A percentile compares a stretch with the other conserved stretches of the same genome.
These are phyloP conservation scores for Diversispora eburnea DNA, from an alignment of 192 early-diverging fungal genomes.

Conservation along the genomic window DNA sequence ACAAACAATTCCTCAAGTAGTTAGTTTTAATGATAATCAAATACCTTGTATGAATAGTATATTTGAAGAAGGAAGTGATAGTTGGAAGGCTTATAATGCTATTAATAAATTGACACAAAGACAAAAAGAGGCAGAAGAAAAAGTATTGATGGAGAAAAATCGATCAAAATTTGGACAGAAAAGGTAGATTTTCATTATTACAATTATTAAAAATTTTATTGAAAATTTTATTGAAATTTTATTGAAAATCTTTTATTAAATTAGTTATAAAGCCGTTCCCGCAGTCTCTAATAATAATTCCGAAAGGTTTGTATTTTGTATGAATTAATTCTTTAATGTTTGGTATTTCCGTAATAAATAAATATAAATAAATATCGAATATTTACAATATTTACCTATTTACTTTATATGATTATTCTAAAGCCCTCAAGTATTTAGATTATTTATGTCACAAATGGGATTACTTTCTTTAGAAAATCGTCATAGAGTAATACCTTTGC, in stretches of 20 bases:
- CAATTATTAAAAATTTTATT: not conserved
- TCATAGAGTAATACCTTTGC: constrained; percentile 57
- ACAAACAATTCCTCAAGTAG: not conserved
- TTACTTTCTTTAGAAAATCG: constrained; percentile 58
- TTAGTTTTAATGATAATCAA: constrained; percentile 17
- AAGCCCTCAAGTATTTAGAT: constrained; percentile 53
- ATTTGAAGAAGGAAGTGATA: constrained; percentile 32
- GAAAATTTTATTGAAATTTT: not conserved
- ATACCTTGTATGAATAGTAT: constrained; percentile 38
- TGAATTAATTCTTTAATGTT: not conserved
- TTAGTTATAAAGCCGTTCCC: constrained; percentile 29
- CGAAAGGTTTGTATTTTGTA: constrained; percentile 19
- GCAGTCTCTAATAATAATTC: constrained; percentile 30
- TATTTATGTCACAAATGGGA: constrained; percentile 65
- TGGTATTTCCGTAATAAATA: not conserved
- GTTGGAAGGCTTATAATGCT: constrained; percentile 33
- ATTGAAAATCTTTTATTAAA: not conserved
- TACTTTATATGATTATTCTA: not conserved
- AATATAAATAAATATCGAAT: not conserved
- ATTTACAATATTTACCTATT: not conserved
- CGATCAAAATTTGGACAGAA: not conserved
- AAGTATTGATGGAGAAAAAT: not conserved
- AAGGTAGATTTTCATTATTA: constrained; percentile 11
- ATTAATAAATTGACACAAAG: constrained; percentile 30
- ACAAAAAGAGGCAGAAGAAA: constrained; percentile 30